These are phyloP conservation scores for Nitzschia sp. DNA, from an alignment of 108 stramenopile genomes.

Conservation along the genomic window DNA sequence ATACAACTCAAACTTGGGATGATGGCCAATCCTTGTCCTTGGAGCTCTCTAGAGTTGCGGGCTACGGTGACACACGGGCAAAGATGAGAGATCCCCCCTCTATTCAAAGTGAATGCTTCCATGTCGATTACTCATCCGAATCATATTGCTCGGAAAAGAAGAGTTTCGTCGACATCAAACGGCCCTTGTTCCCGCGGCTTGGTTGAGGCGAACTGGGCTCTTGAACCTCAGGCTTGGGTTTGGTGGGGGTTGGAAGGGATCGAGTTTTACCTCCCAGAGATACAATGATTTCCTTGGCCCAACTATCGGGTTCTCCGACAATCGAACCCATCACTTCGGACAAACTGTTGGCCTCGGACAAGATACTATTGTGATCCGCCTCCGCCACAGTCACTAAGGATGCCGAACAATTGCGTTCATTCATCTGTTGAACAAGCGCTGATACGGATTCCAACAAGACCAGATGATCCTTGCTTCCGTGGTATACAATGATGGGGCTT, in stretches of 20 bases:
- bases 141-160: neutral
- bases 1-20: too few relatives aligned
- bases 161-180: neutral
- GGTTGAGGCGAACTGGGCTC: neutral
- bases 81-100: too few relatives aligned
- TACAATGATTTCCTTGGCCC: slow-evolving; percentile 21
- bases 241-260: neutral
- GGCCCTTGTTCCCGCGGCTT: neutral
- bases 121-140: too few relatives aligned
- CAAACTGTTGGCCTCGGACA: slow-evolving; percentile 10
- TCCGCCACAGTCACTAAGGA: slow-evolving; percentile 1
- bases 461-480: slow-evolving; percentile 17
- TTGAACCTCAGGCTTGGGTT: neutral
- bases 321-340: slow-evolving; percentile 21
- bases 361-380: slow-evolving; percentile 25
- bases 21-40: too few relatives aligned
- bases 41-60: too few relatives aligned
- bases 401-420: slow-evolving; percentile 17
- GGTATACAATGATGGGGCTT: slow-evolving; percentile 19
- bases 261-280: neutral
- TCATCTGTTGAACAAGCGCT: slow-evolving; percentile 15
- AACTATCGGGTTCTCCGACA: slow-evolving; percentile 21
- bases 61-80: too few relatives aligned
- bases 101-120: too few relatives aligned
- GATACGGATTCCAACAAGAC: slow-evolving; percentile 1